Evolutionary conservation across 768 basidiomycete species (phyloP), one percentile per base, ranked within the genome.

Genomic region (Psilocybe sp.): DNA sequence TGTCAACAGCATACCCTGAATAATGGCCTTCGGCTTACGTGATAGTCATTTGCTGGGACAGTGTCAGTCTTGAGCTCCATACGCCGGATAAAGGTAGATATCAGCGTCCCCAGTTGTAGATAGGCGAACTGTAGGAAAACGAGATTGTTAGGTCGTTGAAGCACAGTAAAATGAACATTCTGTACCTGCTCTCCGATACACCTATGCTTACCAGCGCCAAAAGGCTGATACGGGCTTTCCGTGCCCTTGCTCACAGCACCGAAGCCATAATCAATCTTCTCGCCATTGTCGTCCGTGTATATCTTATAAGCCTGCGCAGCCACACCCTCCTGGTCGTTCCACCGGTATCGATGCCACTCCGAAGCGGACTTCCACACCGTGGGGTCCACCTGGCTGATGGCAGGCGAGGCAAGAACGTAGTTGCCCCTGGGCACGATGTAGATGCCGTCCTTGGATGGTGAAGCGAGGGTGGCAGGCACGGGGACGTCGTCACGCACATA

Each of bases 211-310:
- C 97, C 97, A 45, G 97, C 96, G 54, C 97, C 97, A 61, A 99
- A 99, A 1, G 97, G 97, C 65, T 97, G 91, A 67, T 98, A 98
- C 43, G 92, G 92, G 58, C 87, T 91, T 49, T 95, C 91, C 5
- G 95, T 98, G 44, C 95, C 95, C 72, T 98, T 98, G 73, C 87
- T 91, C 45, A 99, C 89, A 52, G 85, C 82, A 46, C 97, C 97
- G 67, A 92, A 99, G 1, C 97, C 97, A 62, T 87, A 99, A 68
- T 99, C 97, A 53, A 98, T 75, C 74, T 94, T 94, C 68, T 96
- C 92, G 49, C 91, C 88, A 28, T 69, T 67, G 59, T 84, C 84
- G 58, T 89, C 89, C 35, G 72, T 68, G 62, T 97, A 93, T 55
- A 79, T 76, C 60, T 81, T 82, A 60, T 82, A 82, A 14, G 92